A percentile compares a stretch with the other conserved stretches of the same genome.
phyloP scores from a whole-genome alignment of 2,329 filamentous ascomycete genomes.

The Rachicladosporium sp. region DNA sequence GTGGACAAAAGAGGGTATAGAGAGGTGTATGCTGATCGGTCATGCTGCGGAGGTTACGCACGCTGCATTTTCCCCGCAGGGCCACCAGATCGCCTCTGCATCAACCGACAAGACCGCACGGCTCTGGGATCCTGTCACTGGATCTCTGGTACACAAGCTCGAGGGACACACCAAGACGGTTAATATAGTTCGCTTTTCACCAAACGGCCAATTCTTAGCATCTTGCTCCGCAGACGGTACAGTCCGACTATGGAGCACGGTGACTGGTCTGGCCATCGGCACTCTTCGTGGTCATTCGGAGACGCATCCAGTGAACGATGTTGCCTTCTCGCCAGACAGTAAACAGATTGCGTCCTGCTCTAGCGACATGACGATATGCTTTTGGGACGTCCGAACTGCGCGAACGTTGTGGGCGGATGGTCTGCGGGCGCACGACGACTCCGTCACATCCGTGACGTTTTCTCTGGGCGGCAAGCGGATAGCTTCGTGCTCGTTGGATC shows the following conservation, averaged over 20 bases:
- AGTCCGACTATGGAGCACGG: slow-evolving; percentile 73
- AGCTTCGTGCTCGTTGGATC: slow-evolving; percentile 80
- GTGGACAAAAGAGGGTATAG: too few relatives aligned
- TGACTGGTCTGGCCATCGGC: slow-evolving; percentile 67
- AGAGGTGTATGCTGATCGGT: too few relatives aligned
- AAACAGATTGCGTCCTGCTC: slow-evolving; percentile 70
- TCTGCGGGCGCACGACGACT: slow-evolving; percentile 76
- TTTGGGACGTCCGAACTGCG: slow-evolving; percentile 72
- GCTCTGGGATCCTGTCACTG: slow-evolving; percentile 76
- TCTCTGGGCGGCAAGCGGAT: slow-evolving; percentile 64
- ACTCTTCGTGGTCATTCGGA: slow-evolving; percentile 65
- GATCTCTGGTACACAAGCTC: slow-evolving; percentile 59
- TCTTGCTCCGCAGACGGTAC: slow-evolving; percentile 85
- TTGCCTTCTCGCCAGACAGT: slow-evolving; percentile 79
- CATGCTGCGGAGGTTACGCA: too few relatives aligned
- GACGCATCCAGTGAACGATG: slow-evolving; percentile 83
- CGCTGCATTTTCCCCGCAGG: too few relatives aligned
- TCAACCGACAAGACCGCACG: slow-evolving; percentile 79
- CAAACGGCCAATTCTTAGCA: slow-evolving; percentile 79
- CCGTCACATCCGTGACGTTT: slow-evolving; percentile 86
- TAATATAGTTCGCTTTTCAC: slow-evolving; percentile 81
- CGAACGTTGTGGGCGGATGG: too few relatives aligned
- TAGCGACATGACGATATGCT: slow-evolving; percentile 76
- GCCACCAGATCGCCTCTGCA: too few relatives aligned
- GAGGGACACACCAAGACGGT: slow-evolving; percentile 87